A percentile compares a stretch with the other conserved stretches of the same genome.
Conservation (phyloP, 1,284 basidiomycete genomes). For the Sporisorium sorghi region DNA sequence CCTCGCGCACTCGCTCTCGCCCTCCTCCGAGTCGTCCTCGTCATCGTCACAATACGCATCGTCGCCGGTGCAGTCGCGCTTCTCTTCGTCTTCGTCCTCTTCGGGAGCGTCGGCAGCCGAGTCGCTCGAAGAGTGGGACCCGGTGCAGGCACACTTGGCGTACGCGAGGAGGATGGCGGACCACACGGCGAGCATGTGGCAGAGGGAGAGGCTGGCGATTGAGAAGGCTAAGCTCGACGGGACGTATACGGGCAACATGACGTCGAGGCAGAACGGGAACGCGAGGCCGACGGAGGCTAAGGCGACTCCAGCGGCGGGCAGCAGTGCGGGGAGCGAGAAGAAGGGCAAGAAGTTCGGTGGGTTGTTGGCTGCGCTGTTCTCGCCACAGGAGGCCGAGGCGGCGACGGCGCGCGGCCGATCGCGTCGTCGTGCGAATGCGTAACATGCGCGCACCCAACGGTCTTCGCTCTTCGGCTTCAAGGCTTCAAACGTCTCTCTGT, state of each 20-base stretch:
- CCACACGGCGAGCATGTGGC: slow-evolving; percentile 48
- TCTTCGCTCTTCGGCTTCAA: too few species aligned
- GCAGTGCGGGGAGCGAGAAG: slow-evolving; percentile 3
- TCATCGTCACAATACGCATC: slow-evolving; percentile 18
- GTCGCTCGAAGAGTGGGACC: slow-evolving; percentile 32
- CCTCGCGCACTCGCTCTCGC: slow-evolving; percentile 25
- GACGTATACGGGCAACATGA: slow-evolving; percentile 43
- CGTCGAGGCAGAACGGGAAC: slow-evolving; percentile 36
- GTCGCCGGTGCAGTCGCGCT: slow-evolving; percentile 32
- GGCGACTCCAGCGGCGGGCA: not conserved
- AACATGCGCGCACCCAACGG: not conserved
- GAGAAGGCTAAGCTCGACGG: slow-evolving; percentile 48
- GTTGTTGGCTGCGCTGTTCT: slow-evolving; percentile 12
- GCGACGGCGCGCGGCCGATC: not conserved
- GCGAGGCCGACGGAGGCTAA: slow-evolving; percentile 20
- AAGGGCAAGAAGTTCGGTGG: slow-evolving; percentile 8
- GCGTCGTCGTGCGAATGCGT: slow-evolving; percentile 7
- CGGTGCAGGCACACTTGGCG: slow-evolving; percentile 34
- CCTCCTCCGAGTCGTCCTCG: slow-evolving; percentile 30
- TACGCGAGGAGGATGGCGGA: slow-evolving; percentile 37
- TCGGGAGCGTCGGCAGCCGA: slow-evolving; percentile 18
- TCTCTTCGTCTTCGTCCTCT: slow-evolving; percentile 29
- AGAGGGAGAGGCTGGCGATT: slow-evolving; percentile 44
- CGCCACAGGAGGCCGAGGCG: not conserved
- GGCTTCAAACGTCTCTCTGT: too few species aligned